These are phyloP conservation scores for Sungouiella thailandica DNA, from an alignment of 805 yeast genomes.

Conservation along the genomic window DNA sequence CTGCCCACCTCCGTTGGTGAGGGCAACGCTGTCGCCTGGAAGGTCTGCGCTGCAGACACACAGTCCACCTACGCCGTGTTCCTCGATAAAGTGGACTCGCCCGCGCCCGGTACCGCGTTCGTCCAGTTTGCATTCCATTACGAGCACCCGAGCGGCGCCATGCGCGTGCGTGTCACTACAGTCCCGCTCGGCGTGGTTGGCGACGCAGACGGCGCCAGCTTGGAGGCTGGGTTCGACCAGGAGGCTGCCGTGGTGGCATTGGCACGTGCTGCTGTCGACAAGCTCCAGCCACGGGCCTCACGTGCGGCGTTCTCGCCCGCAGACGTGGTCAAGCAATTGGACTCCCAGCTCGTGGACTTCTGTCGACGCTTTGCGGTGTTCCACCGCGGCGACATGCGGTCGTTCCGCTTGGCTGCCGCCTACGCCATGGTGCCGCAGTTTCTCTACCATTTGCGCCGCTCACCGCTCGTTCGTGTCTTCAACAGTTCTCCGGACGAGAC, in stretches of 20 bases:
- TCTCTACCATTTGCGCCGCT: constrained; percentile 61
- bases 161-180: constrained; percentile 59
- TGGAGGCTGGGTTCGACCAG: constrained; percentile 56
- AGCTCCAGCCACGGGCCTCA: constrained; percentile 23
- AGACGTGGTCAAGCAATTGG: constrained; percentile 46
- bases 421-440: constrained; percentile 61
- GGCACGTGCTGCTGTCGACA: constrained; percentile 49
- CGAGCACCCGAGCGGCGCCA: constrained; percentile 56
- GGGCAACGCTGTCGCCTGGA: constrained; percentile 56
- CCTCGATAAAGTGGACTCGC: constrained; percentile 45
- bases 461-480: constrained; percentile 61
- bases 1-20: constrained; percentile 40
- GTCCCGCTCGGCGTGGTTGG: constrained; percentile 41
- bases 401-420: constrained; percentile 46
- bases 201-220: constrained; percentile 33
- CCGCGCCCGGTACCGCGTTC: constrained; percentile 22
- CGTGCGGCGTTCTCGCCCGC: constrained; percentile 16
- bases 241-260: constrained; percentile 62
- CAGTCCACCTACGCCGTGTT: constrained; percentile 57
- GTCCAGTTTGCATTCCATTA: constrained; percentile 57
- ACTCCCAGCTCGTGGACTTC: constrained; percentile 42
- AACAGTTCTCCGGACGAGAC: constrained; percentile 74
- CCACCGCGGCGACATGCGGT: constrained; percentile 39
- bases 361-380: constrained; percentile 46
- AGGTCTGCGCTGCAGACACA: constrained; percentile 48